Percentiles rank a stretch among this genome's conserved stretches.
Evolutionary conservation across 1,139 yeast genomes (phyloP).

Genomic region (Hemisphaericaspora subhashii): DNA sequence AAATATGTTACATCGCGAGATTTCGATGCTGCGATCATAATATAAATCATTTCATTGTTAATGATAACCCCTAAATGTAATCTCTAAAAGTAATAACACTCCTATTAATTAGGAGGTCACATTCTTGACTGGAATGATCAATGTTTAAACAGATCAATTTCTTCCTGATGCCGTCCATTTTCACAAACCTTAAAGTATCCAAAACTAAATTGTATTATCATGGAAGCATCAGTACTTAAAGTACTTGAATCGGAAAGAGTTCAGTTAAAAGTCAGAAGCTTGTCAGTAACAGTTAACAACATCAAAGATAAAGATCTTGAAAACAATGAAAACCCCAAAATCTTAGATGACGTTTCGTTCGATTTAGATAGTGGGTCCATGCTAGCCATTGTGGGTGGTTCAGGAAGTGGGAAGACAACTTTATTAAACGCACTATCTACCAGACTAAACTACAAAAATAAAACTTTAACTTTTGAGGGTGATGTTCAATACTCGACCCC

Average conservation of each 20-base stretch:
- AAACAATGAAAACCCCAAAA: neutral
- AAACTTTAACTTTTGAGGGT: neutral
- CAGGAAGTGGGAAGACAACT: slow-evolving; percentile 36
- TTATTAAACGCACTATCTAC: slow-evolving; percentile 31
- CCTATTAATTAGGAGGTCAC: too few relatives aligned
- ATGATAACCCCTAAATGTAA: too few relatives aligned
- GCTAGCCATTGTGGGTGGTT: slow-evolving; percentile 28
- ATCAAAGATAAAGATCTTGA: neutral
- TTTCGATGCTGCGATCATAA: too few relatives aligned
- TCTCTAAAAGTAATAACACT: too few relatives aligned
- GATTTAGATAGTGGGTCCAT: neutral
- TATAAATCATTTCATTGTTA: too few relatives aligned
- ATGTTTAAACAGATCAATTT: too few relatives aligned
- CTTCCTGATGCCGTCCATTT: too few relatives aligned
- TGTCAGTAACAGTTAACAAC: neutral
- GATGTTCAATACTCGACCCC: slow-evolving; percentile 12
- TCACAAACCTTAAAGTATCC: too few relatives aligned
- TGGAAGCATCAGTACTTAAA: neutral
- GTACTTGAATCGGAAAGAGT: neutral
- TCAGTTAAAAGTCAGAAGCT: neutral
- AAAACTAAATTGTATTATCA: too few relatives aligned
- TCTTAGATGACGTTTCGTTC: neutral
- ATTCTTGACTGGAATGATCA: too few relatives aligned
- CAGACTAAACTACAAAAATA: slow-evolving; percentile 21
- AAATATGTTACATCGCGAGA: too few relatives aligned